Percentiles rank a stretch among this genome's conserved stretches.
phyloP scores from a whole-genome alignment of 306 rosid species.

The Acacia acuminata region DNA sequence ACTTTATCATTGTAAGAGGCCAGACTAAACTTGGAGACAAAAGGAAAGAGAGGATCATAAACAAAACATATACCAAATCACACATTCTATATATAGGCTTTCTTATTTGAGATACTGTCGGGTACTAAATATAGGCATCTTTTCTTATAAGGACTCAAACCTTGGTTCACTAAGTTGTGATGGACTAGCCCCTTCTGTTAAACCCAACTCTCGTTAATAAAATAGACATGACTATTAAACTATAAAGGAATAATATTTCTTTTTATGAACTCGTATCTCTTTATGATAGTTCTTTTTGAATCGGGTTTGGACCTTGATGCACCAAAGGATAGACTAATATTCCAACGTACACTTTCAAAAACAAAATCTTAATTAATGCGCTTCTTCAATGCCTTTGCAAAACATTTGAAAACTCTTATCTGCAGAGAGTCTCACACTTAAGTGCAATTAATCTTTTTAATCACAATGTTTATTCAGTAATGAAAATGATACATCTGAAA shows the following conservation, averaged over 20 bases:
- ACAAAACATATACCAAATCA: not conserved
- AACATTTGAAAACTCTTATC: not conserved
- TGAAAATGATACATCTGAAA: not conserved
- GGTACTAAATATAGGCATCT: too few relatives aligned
- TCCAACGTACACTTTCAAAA: too few relatives aligned
- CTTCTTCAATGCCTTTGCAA: not conserved
- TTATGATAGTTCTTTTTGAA: too few relatives aligned
- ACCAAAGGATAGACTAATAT: too few relatives aligned
- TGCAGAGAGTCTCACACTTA: not conserved
- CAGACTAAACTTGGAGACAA: not conserved
- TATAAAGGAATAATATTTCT: too few relatives aligned
- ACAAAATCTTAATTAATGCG: not conserved
- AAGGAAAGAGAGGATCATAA: not conserved
- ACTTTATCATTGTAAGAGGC: not conserved
- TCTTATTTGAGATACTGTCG: too few relatives aligned
- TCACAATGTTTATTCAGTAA: not conserved
- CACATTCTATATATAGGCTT: too few relatives aligned
- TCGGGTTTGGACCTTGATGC: rapidly evolving
- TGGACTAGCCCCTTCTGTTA: rapidly evolving
- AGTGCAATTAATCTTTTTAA: not conserved
- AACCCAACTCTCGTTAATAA: too few relatives aligned
- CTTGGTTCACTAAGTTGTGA: too few relatives aligned
- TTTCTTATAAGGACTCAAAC: too few relatives aligned
- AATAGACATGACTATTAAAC: too few relatives aligned
- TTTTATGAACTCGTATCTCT: too few relatives aligned